These are phyloP conservation scores for Amanita pseudoporphyria DNA, from an alignment of 768 basidiomycete species.

Conservation along the genomic window DNA sequence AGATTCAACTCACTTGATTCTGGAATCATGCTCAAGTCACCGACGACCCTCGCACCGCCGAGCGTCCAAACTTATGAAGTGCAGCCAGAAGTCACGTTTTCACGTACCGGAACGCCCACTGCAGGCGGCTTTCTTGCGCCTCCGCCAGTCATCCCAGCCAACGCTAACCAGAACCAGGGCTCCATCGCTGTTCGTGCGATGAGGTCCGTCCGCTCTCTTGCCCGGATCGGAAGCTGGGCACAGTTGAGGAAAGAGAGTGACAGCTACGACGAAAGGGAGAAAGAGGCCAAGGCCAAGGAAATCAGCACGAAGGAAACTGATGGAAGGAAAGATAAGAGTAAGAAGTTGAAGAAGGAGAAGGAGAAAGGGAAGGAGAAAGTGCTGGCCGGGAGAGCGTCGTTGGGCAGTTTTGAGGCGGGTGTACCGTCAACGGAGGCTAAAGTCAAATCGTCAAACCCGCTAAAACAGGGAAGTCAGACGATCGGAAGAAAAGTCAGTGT, in stretches of 20 bases:
- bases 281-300: conserved; percentile 18
- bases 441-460: conserved; percentile 17
- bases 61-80: conserved; percentile 10
- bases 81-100: conserved; percentile 16
- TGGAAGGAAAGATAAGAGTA: conserved; percentile 11
- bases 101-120: conserved; percentile 29
- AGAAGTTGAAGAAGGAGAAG: conserved; percentile 19
- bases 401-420: conserved; percentile 65
- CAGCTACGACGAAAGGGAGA: conserved; percentile 13
- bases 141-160: conserved; percentile 16
- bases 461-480: conserved; percentile 21
- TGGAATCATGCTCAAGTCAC: conserved; percentile 23
- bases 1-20: conserved; percentile 60
- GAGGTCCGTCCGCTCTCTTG: conserved; percentile 62
- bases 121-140: conserved; percentile 28
- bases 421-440: conserved; percentile 21
- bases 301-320: too few relatives aligned
- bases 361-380: conserved; percentile 19
- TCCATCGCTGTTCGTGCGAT: conserved; percentile 77
- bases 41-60: conserved; percentile 22
- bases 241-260: conserved; percentile 22
- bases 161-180: conserved; percentile 25
- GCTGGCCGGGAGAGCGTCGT: conserved; percentile 35
- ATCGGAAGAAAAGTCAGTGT: conserved; percentile 53
- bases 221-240: conserved; percentile 45